A percentile compares a stretch with the other conserved stretches of the same genome.
These are phyloP conservation scores for Sugiyamaella grinbergsii DNA, from an alignment of 1,139 yeast species.

Conservation along the genomic window DNA sequence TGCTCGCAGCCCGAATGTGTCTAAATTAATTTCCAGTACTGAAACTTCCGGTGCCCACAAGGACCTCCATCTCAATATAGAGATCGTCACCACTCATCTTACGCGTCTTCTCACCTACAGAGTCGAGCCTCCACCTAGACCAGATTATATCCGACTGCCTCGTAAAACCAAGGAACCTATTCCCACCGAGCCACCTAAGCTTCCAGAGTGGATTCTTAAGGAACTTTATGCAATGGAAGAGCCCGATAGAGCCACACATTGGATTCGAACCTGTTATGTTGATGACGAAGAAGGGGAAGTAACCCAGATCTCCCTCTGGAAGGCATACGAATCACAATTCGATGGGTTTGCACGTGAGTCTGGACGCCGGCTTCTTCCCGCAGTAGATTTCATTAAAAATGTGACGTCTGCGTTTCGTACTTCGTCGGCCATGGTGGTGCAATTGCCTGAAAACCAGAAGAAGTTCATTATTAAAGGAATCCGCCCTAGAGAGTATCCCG, in stretches of 20 bases:
- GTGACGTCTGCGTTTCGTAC: constrained; percentile 89
- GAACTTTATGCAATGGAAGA: constrained; percentile 70
- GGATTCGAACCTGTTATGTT: constrained; percentile 93
- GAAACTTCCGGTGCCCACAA: neutral
- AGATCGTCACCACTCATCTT: constrained; percentile 54
- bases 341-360: constrained; percentile 51
- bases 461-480: constrained; percentile 92
- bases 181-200: constrained; percentile 64
- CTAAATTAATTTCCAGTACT: constrained; percentile 25
- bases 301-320: constrained; percentile 95
- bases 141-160: constrained; percentile 44
- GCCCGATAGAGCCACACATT: constrained; percentile 88
- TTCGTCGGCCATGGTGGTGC: constrained; percentile 90
- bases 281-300: constrained; percentile 79
- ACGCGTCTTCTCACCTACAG: constrained; percentile 60
- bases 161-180: constrained; percentile 44
- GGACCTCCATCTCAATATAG: constrained; percentile 45
- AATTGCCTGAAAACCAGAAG: constrained; percentile 58
- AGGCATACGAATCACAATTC: constrained; percentile 87
- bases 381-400: constrained; percentile 94
- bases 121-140: constrained; percentile 41
- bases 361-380: constrained; percentile 69
- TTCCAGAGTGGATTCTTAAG: constrained; percentile 61
- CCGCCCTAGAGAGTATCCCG: constrained; percentile 59
- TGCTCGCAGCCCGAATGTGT: constrained; percentile 49